Evolutionary conservation across 148 eudicot genomes (phyloP).

Genomic region (Rheum nobile): DNA sequence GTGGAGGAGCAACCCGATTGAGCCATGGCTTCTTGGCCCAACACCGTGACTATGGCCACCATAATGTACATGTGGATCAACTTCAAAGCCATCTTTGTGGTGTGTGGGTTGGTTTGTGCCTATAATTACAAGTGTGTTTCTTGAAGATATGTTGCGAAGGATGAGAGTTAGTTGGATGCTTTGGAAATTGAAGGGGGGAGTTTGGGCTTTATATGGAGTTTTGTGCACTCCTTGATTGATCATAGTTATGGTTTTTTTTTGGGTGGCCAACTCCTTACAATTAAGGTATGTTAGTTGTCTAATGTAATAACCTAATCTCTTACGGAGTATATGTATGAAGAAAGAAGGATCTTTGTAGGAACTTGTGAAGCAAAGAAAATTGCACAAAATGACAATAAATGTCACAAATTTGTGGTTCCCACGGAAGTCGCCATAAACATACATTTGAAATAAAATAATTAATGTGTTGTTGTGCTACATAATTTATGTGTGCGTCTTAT

Average conservation of each 20-base stretch:
- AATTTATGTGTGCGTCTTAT: too few species aligned
- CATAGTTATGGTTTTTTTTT: background rate
- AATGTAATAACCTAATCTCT: background rate
- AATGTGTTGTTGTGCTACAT: too few species aligned
- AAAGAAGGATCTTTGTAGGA: too few species aligned
- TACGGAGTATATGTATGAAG: too few species aligned
- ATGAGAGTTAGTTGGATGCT: background rate
- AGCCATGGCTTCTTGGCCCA: conserved; percentile 16
- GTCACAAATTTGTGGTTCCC: too few species aligned
- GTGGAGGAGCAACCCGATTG: conserved; percentile 18
- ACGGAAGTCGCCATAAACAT: too few species aligned
- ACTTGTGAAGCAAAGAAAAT: too few species aligned
- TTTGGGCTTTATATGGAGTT: background rate
- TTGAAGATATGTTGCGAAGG: background rate
- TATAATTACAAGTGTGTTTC: background rate
- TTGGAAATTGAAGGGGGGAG: background rate
- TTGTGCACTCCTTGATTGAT: background rate
- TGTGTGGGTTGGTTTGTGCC: background rate
- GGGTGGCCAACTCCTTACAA: background rate
- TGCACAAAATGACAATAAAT: too few species aligned
- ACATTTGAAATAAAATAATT: too few species aligned
- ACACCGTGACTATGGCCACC: conserved; percentile 5
- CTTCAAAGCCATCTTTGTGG: background rate
- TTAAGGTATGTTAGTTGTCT: background rate
- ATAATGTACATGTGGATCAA: background rate